These are phyloP conservation scores for Hygrocybe punicea DNA, from an alignment of 768 basidiomycete species.

Conservation along the genomic window DNA sequence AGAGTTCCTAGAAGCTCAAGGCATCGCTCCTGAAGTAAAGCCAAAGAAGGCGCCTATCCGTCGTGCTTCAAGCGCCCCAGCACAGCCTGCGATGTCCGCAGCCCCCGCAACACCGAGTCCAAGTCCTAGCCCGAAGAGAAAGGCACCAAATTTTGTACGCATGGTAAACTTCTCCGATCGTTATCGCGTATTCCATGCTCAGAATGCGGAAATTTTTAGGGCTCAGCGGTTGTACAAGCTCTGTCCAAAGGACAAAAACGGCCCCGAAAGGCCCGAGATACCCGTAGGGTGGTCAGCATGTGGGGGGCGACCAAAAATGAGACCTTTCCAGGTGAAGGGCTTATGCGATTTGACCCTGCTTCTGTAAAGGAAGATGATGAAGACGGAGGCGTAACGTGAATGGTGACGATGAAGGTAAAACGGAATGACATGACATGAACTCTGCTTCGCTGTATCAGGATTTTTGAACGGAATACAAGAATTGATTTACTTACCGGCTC, in stretches of 20 bases:
- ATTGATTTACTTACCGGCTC: not conserved
- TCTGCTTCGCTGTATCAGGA: too few species aligned
- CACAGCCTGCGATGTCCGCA: conserved; percentile 12
- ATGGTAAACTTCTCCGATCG: not conserved
- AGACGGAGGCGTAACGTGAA: too few species aligned
- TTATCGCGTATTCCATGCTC: not conserved
- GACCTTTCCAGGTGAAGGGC: conserved; percentile 14
- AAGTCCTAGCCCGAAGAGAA: not conserved
- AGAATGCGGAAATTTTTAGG: not conserved
- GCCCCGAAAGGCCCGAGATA: conserved; percentile 11
- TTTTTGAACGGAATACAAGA: not conserved
- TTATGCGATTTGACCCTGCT: conserved; percentile 6
- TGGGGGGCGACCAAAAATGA: conserved; percentile 12
- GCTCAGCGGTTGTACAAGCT: conserved; percentile 11
- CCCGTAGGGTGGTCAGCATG: conserved; percentile 29
- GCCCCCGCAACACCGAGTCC: conserved; percentile 16
- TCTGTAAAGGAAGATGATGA: not conserved
- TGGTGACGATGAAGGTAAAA: too few species aligned
- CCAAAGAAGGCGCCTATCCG: conserved; percentile 19
- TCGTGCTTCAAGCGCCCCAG: conserved; percentile 40
- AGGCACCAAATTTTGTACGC: not conserved
- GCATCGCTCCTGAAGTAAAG: conserved; percentile 40
- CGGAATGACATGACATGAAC: too few species aligned
- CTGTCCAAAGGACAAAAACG: conserved; percentile 12
- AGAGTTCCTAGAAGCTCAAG: conserved; percentile 53